phyloP scores from a whole-genome alignment of 225 moss, liverwort and hornwort genomes.

The Marchantia paleacea region DNA sequence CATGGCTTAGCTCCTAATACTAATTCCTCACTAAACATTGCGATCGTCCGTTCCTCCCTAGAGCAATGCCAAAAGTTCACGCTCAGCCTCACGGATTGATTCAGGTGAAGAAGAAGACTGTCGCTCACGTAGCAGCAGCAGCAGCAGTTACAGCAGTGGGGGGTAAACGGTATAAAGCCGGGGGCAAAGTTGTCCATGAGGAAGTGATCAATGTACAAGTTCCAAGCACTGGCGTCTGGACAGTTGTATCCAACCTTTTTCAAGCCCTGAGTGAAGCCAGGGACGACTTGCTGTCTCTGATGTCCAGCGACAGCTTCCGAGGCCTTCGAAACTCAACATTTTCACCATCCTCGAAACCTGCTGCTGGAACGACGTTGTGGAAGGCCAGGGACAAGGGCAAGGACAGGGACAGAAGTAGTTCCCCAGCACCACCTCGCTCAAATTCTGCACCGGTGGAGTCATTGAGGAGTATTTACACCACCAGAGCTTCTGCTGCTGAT shows the following conservation, averaged over 20 bases:
- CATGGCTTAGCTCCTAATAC: neutral
- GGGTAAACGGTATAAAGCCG: neutral
- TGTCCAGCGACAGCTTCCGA: slow-evolving; percentile 15
- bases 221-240: slow-evolving; percentile 1
- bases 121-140: neutral
- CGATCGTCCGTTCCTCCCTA: neutral
- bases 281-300: slow-evolving; percentile 29
- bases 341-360: neutral
- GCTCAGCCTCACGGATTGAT: neutral
- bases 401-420: neutral
- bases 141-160: neutral
- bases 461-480: neutral
- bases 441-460: neutral
- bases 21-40: neutral
- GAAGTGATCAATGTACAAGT: neutral
- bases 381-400: neutral
- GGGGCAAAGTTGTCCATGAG: neutral
- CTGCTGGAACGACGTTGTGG: neutral
- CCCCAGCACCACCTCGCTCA: neutral
- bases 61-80: neutral
- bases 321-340: neutral
- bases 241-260: slow-evolving; percentile 26
- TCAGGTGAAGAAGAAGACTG: neutral
- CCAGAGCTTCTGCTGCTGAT: neutral
- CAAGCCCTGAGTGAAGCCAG: slow-evolving; percentile 32